Conservation (phyloP, 345 rosid species). For the Acer negundo region DNA sequence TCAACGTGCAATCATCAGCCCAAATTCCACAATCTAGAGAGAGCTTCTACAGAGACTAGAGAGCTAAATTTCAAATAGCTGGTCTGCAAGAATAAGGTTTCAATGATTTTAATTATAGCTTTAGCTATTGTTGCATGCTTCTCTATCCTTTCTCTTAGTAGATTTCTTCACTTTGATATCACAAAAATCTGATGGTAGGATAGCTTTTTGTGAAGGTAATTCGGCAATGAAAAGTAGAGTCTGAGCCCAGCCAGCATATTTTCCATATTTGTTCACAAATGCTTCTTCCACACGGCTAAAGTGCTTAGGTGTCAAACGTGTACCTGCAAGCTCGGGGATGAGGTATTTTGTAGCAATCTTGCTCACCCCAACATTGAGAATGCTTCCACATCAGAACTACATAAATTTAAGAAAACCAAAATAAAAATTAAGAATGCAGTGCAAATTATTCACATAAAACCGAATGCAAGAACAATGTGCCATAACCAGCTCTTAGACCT, state of each 20-base stretch:
- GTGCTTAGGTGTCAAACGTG: slow-evolving; percentile 70
- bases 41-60: slow-evolving; percentile 2
- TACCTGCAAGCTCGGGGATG: slow-evolving; percentile 83
- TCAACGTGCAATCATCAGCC: background rate
- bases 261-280: slow-evolving; percentile 87
- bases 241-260: slow-evolving; percentile 98
- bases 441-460: background rate
- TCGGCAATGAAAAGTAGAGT: slow-evolving; percentile 89
- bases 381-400: slow-evolving; percentile 21
- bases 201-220: slow-evolving; percentile 78
- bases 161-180: slow-evolving; percentile 36
- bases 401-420: background rate
- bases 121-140: slow-evolving; percentile 17
- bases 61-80: background rate
- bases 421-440: background rate
- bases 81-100: background rate
- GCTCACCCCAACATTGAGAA: slow-evolving; percentile 27
- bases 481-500: background rate
- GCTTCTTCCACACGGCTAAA: slow-evolving; percentile 79
- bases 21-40: slow-evolving; percentile 8
- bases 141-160: slow-evolving; percentile 26
- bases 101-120: slow-evolving; percentile 6
- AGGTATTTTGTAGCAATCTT: slow-evolving; percentile 84
- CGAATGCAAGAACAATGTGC: background rate
- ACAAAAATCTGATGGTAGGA: slow-evolving; percentile 51